These are phyloP conservation scores for Aureobasidium sp. DNA, from an alignment of 2,329 filamentous ascomycete genomes.

Conservation along the genomic window DNA sequence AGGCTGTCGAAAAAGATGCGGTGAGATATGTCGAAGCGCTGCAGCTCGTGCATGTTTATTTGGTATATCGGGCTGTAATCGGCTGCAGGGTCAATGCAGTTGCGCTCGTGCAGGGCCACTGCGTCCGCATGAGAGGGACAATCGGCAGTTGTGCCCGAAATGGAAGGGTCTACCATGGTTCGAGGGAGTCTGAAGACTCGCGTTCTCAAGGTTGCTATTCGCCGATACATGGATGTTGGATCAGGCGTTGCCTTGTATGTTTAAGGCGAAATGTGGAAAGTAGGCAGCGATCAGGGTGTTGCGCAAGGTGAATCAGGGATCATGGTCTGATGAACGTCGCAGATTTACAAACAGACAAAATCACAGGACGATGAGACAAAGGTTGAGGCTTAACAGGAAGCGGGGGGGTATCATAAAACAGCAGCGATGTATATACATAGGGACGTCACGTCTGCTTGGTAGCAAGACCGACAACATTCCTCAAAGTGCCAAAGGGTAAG, in stretches of 20 bases:
- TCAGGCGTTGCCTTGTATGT: background rate
- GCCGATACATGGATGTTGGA: background rate
- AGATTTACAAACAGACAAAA: background rate
- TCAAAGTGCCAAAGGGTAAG: slow-evolving; percentile 77
- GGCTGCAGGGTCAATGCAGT: background rate
- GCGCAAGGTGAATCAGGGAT: too few species aligned
- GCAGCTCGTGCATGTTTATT: background rate
- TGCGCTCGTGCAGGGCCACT: background rate
- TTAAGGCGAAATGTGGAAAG: background rate
- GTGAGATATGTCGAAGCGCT: background rate
- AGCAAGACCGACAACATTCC: slow-evolving; percentile 43
- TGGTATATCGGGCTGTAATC: background rate
- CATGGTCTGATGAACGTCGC: background rate
- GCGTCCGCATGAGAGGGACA: background rate
- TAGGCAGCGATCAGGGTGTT: background rate
- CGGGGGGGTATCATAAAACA: slow-evolving; percentile 4
- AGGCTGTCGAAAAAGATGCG: background rate
- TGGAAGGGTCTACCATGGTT: background rate
- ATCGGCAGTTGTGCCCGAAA: background rate
- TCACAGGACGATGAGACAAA: background rate
- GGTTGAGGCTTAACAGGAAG: background rate
- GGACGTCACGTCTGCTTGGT: background rate
- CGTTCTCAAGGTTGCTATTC: background rate
- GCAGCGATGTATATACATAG: background rate
- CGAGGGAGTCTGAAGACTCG: background rate